Percentiles rank a stretch among this genome's conserved stretches.
These are phyloP conservation scores for Fusarium staphyleae DNA, from an alignment of 2,329 filamentous ascomycete genomes.

Conservation along the genomic window DNA sequence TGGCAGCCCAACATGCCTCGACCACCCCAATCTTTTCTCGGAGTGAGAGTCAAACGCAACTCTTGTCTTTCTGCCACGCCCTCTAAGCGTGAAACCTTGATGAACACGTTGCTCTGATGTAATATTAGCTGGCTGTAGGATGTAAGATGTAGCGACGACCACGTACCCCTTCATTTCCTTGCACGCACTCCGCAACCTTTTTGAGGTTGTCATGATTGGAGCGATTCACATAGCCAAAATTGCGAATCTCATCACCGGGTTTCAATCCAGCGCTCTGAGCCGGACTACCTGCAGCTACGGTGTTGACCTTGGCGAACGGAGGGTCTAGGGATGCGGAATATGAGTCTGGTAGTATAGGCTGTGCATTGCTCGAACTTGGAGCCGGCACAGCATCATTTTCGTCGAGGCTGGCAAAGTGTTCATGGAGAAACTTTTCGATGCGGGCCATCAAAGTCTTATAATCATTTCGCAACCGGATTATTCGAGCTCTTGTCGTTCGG, in stretches of 20 bases:
- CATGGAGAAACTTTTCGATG: conserved; percentile 87
- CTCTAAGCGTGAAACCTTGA: conserved; percentile 66
- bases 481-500: conserved; percentile 88
- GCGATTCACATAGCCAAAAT: conserved; percentile 84
- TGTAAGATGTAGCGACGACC: background rate
- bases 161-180: conserved; percentile 88
- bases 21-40: conserved; percentile 86
- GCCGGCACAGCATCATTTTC: conserved; percentile 51
- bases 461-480: conserved; percentile 90
- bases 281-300: conserved; percentile 78
- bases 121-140: conserved; percentile 34
- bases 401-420: conserved; percentile 80
- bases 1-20: conserved; percentile 90
- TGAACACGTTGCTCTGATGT: conserved; percentile 70
- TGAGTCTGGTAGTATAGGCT: conserved; percentile 46
- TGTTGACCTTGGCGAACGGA: conserved; percentile 89
- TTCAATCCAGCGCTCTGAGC: conserved; percentile 83
- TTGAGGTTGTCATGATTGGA: conserved; percentile 85
- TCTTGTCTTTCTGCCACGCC: conserved; percentile 57
- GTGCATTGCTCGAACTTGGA: conserved; percentile 32
- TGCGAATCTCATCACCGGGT: conserved; percentile 79
- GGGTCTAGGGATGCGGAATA: conserved; percentile 38
- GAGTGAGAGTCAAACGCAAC: conserved; percentile 75
- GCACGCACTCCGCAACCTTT: conserved; percentile 88
- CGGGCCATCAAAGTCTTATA: conserved; percentile 86